phyloP scores from a whole-genome alignment of 257 asterid genomes.

The Solanum peruvianum region DNA sequence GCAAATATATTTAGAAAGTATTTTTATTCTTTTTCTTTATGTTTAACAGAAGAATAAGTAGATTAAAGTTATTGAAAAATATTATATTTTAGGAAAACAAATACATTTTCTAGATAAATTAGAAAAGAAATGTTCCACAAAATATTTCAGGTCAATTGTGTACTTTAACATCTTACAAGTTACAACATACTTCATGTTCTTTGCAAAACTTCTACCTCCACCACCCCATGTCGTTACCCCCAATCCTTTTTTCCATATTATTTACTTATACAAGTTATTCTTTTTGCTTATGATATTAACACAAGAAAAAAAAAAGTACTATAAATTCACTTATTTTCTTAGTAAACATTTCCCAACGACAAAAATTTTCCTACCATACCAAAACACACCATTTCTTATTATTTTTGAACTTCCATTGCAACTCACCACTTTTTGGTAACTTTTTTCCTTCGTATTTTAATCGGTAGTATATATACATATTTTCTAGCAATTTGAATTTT shows the following conservation, averaged over 20 bases:
- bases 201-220: neutral
- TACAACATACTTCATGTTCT: neutral
- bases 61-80: neutral
- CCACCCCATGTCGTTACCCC: neutral
- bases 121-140: neutral
- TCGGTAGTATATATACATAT: neutral
- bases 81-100: neutral
- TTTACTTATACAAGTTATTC: too few relatives aligned
- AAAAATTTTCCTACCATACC: neutral
- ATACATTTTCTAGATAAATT: neutral
- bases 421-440: neutral
- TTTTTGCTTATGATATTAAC: neutral
- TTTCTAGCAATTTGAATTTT: too few relatives aligned
- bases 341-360: neutral
- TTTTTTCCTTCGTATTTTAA: neutral
- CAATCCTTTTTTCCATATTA: too few relatives aligned
- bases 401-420: neutral
- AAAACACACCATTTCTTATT: neutral
- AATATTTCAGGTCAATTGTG: neutral
- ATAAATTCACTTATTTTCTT: neutral
- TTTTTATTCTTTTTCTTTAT: too few relatives aligned
- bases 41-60: neutral
- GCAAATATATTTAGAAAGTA: too few relatives aligned
- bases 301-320: fast-evolving
- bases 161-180: neutral